These are phyloP conservation scores for Cercophora newfieldiana DNA, from an alignment of 495 filamentous ascomycete genomes.

Conservation along the genomic window DNA sequence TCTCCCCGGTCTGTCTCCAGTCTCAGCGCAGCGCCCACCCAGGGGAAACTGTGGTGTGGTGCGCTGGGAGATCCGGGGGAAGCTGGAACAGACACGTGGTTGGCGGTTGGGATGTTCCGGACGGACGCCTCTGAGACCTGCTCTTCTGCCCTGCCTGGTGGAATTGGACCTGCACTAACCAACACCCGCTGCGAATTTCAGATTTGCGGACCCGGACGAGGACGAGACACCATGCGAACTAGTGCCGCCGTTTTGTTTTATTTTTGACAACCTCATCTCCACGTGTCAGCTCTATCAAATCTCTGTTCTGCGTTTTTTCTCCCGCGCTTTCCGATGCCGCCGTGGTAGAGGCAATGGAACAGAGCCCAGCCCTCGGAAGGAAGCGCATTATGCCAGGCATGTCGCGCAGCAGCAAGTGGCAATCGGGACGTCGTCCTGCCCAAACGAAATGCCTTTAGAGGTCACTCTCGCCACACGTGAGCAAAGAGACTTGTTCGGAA, in stretches of 20 bases:
- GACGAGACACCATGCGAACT: slow-evolving; percentile 8
- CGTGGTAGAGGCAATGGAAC: neutral
- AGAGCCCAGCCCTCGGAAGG: neutral
- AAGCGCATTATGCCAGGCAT: neutral
- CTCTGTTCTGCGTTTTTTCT: neutral
- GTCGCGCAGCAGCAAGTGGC: neutral
- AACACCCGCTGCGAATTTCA: neutral
- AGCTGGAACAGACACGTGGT: slow-evolving; percentile 6
- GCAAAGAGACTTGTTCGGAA: neutral
- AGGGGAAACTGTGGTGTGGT: neutral
- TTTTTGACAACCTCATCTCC: neutral
- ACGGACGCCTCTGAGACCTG: neutral
- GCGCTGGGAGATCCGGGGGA: slow-evolving; percentile 13
- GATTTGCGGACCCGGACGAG: slow-evolving; percentile 2
- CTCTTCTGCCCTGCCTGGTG: no score
- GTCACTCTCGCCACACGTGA: neutral
- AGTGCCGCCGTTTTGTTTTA: neutral
- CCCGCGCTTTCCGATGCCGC: neutral
- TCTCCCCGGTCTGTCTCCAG: neutral
- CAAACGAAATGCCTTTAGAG: neutral
- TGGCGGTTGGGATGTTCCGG: neutral
- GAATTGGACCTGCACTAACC: no score
- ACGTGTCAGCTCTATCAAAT: slow-evolving; percentile 10
- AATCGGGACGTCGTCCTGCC: neutral
- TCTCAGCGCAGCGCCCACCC: neutral